Percentiles rank a stretch among this genome's conserved stretches.
phyloP scores from a whole-genome alignment of 2,329 filamentous ascomycete species.

The Blastomyces parvus region DNA sequence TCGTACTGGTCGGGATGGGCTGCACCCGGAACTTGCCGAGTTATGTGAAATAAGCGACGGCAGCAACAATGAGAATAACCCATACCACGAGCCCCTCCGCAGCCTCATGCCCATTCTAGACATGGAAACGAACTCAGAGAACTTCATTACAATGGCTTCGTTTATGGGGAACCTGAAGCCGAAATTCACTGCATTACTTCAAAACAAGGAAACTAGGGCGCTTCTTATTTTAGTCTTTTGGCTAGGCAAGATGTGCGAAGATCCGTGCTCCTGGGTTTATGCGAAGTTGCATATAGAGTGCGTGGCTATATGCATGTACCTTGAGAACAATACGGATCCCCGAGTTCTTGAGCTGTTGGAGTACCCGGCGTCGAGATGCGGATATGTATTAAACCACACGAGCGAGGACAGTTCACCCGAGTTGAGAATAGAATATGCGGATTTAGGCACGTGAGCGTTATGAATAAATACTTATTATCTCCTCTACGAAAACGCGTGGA shows the following conservation, averaged over 20 bases:
- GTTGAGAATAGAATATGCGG: not conserved
- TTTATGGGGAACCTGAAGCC: constrained; percentile 29
- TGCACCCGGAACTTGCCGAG: constrained; percentile 26
- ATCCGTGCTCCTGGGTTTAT: constrained; percentile 25
- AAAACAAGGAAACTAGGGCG: constrained; percentile 25
- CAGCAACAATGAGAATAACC: constrained; percentile 25
- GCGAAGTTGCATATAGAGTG: constrained; percentile 27
- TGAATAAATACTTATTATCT: not conserved
- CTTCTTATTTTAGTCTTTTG: constrained; percentile 29
- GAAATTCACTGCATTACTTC: constrained; percentile 23
- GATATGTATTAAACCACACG: constrained; percentile 24
- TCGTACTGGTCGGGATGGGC: constrained; percentile 21
- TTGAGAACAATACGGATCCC: constrained; percentile 25
- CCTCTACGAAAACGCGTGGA: not conserved
- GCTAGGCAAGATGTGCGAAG: constrained; percentile 24
- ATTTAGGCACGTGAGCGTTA: not conserved
- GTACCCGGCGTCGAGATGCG: constrained; percentile 27
- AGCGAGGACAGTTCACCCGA: constrained; percentile 11
- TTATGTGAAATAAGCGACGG: constrained; percentile 27
- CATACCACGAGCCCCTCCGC: constrained; percentile 29
- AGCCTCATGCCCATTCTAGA: constrained; percentile 27
- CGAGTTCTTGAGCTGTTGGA: constrained; percentile 23
- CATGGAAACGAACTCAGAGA: constrained; percentile 20
- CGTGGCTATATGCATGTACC: constrained; percentile 30
- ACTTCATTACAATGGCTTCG: constrained; percentile 21